Evolutionary conservation across 768 basidiomycete species (phyloP).

Genomic region (Pleurotus giganteus): DNA sequence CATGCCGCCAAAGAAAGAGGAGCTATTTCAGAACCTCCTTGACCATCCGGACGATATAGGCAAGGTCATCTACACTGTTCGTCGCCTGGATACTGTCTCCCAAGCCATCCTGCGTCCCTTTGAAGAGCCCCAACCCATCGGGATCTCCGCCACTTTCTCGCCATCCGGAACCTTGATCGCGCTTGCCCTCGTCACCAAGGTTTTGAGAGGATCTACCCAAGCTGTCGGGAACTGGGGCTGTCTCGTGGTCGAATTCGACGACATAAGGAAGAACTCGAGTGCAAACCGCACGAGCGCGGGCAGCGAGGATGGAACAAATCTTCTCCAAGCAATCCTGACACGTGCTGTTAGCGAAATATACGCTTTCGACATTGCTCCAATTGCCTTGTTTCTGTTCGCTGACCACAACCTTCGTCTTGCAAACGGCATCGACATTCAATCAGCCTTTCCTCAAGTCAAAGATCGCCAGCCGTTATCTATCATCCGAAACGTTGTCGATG

Average conservation of each 20-base stretch:
- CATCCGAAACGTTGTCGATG: constrained; percentile 40
- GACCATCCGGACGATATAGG: neutral
- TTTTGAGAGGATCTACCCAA: constrained; percentile 8
- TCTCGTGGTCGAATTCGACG: constrained; percentile 17
- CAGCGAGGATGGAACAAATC: constrained; percentile 22
- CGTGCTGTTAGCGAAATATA: constrained; percentile 41
- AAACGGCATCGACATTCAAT: constrained; percentile 59
- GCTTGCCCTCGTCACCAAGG: constrained; percentile 43
- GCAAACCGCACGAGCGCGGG: constrained; percentile 12
- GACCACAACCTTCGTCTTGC: constrained; percentile 41
- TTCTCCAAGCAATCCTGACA: constrained; percentile 44
- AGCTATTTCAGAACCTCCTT: neutral
- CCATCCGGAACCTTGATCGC: constrained; percentile 38
- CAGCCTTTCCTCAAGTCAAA: constrained; percentile 34
- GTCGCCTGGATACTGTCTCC: neutral
- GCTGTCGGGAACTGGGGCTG: neutral
- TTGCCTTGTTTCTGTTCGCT: constrained; percentile 46
- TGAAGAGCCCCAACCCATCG: constrained; percentile 32
- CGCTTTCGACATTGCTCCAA: constrained; percentile 52
- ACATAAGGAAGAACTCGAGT: constrained; percentile 12
- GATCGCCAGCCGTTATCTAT: constrained; percentile 39
- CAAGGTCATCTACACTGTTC: neutral
- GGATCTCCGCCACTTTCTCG: constrained; percentile 51
- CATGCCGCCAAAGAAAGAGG: neutral
- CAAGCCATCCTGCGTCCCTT: neutral